Percentiles rank a stretch among this genome's conserved stretches.
phyloP scores from a whole-genome alignment of 2,329 filamentous ascomycete genomes.

The Thermomyces lanuginosus region DNA sequence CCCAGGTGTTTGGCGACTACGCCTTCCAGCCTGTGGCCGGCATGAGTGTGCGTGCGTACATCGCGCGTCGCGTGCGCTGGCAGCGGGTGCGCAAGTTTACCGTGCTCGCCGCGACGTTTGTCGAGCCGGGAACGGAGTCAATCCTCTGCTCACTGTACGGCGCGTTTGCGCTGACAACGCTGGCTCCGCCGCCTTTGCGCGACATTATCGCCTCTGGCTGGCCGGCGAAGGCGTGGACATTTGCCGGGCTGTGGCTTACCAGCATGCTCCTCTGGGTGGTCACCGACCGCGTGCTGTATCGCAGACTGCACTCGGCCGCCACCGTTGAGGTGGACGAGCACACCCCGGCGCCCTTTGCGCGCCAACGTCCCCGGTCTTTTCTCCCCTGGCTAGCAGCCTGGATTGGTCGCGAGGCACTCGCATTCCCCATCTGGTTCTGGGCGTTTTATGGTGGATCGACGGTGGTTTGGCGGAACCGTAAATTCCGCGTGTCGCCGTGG shows the following conservation, averaged over 20 bases:
- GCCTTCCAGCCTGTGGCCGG: constrained; percentile 77
- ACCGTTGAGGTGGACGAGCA: constrained; percentile 55
- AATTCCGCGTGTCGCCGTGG: constrained; percentile 56
- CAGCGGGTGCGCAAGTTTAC: constrained; percentile 88
- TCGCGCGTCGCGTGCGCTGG: constrained; percentile 73
- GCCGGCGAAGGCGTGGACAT: constrained; percentile 50
- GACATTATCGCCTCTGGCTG: constrained; percentile 23
- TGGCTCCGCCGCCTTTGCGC: constrained; percentile 42
- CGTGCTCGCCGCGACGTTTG: constrained; percentile 70
- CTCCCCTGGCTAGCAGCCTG: constrained; percentile 63
- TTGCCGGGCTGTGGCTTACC: constrained; percentile 48
- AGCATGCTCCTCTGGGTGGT: constrained; percentile 55
- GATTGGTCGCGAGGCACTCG: constrained; percentile 66
- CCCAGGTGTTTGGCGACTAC: constrained; percentile 66
- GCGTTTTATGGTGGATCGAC: constrained; percentile 78
- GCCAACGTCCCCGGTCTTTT: constrained; percentile 41
- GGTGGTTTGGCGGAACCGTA: constrained; percentile 71
- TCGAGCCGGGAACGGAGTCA: constrained; percentile 84
- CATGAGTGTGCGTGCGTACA: constrained; percentile 63
- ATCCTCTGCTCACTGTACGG: constrained; percentile 70
- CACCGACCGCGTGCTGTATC: constrained; percentile 58
- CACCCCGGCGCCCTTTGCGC: constrained; percentile 61
- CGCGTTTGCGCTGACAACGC: constrained; percentile 58
- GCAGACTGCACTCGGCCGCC: constrained; percentile 54
- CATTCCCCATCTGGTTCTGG: constrained; percentile 78